phyloP scores from a whole-genome alignment of 2,329 filamentous ascomycete species.

The Alternaria longipes region DNA sequence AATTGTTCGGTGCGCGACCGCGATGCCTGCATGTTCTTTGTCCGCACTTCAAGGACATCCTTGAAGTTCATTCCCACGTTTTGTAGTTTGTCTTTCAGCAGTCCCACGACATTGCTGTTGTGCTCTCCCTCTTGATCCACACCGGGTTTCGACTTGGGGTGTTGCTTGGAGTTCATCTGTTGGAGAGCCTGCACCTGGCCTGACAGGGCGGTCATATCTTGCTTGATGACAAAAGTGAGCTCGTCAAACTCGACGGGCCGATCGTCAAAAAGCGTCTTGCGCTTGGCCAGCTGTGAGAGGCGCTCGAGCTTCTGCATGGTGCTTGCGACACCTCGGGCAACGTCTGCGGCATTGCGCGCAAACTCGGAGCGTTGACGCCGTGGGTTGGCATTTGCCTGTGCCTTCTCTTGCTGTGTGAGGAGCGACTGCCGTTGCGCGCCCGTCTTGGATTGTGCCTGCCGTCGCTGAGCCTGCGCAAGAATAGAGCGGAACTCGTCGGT shows the following conservation, averaged over 20 bases:
- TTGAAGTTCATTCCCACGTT: slow-evolving; percentile 97
- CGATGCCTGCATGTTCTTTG: slow-evolving; percentile 97
- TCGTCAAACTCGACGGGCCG: slow-evolving; percentile 96
- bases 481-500: slow-evolving; percentile 95
- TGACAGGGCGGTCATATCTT: slow-evolving; percentile 87
- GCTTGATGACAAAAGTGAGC: slow-evolving; percentile 96
- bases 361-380: slow-evolving; percentile 79
- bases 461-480: slow-evolving; percentile 82
- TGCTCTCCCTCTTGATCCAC: slow-evolving; percentile 88
- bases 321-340: slow-evolving; percentile 87
- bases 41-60: slow-evolving; percentile 93
- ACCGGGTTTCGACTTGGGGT: slow-evolving; percentile 65
- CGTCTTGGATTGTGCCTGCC: slow-evolving; percentile 77
- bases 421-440: slow-evolving; percentile 83
- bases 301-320: slow-evolving; percentile 97
- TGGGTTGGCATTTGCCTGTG: slow-evolving; percentile 63
- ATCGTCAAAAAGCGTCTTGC: slow-evolving; percentile 97
- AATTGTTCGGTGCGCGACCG: slow-evolving; percentile 95
- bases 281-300: slow-evolving; percentile 90
- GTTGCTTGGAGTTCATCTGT: slow-evolving; percentile 76
- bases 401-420: slow-evolving; percentile 73
- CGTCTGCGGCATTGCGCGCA: slow-evolving; percentile 87
- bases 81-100: slow-evolving; percentile 89
- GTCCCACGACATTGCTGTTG: slow-evolving; percentile 94
- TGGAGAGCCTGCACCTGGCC: slow-evolving; percentile 88